Evolutionary conservation across 768 basidiomycete species (phyloP), one percentile per base, ranked within the genome.

Genomic region (Leccinum rimulosum): DNA sequence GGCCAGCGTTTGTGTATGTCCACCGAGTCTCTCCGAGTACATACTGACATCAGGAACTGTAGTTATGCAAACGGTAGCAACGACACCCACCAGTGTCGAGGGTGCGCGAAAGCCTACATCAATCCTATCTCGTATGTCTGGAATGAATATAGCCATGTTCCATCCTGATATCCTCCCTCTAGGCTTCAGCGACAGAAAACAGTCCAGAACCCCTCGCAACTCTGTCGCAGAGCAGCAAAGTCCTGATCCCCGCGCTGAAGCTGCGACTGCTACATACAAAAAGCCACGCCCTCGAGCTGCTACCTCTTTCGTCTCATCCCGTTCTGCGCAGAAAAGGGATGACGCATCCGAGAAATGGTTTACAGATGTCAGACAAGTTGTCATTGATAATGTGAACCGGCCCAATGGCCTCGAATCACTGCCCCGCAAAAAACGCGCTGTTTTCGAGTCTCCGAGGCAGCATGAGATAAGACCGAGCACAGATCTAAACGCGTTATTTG

Each of bases 341-440:
- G 27, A 59, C 27, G 61, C 67, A n/a, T 55, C 66, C 4, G 54
- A 63, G 38, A 70, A 70, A 57, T 69, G 68, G 68, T 68, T 69
- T 51, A 54, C 58, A 33, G 51, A 57, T 35, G 48, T 70, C 33
- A 69, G 53, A 52, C 57, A 61, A 54, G 60, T 70, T 17, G 61
- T 68, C 38, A 52, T 70, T 36, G 47, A 25, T 22, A 28, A 49
- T 45, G 55, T 40, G 12, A 38, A 59, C 47, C 61, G 45, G 27
- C 17, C 30, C 49, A 33, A 49, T 19, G 45, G 38, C 47, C 43
- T 15, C 30, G 49, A 59, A 30, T 51, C 50, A 0, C 47, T 10
- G 1, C 45, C 63, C 19, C 53, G 35, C 55, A 57, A 54, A 55
- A 64, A 50, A 47, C 65, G 45, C 31, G 28, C 15, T 5, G 8